Evolutionary conservation across 257 asterid species (phyloP).

Genomic region (Thymus quinquecostatus): DNA sequence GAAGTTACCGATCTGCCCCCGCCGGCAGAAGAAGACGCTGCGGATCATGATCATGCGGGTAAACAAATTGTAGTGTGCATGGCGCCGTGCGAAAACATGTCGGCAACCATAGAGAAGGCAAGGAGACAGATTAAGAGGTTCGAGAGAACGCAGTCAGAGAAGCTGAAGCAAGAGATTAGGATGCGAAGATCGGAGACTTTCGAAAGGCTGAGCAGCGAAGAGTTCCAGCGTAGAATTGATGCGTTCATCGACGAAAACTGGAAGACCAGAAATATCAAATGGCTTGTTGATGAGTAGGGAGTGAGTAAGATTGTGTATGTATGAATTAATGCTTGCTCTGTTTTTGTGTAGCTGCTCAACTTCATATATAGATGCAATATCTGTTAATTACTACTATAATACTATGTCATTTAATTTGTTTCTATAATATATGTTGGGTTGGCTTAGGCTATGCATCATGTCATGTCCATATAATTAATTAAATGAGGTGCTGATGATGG

Average conservation of each 20-base stretch:
- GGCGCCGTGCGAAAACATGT: conserved; percentile 45
- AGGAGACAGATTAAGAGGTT: conserved; percentile 58
- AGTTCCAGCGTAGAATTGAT: conserved; percentile 71
- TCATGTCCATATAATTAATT: too few relatives aligned
- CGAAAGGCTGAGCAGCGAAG: conserved; percentile 71
- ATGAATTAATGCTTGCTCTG: conserved; percentile 13
- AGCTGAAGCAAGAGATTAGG: conserved; percentile 55
- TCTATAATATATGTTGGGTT: too few relatives aligned
- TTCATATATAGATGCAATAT: not conserved
- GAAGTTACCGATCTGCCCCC: not conserved
- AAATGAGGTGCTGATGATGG: too few relatives aligned
- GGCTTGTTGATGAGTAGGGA: conserved; percentile 9
- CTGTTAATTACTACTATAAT: too few relatives aligned
- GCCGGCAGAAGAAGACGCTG: not conserved
- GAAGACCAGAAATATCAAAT: conserved; percentile 33
- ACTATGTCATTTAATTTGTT: too few relatives aligned
- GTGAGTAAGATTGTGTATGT: not conserved
- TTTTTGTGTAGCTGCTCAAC: conserved; percentile 32
- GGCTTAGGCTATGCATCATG: too few relatives aligned
- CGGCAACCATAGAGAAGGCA: conserved; percentile 60
- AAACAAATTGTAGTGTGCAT: conserved; percentile 48
- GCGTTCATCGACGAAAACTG: conserved; percentile 62
- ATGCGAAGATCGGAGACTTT: conserved; percentile 70
- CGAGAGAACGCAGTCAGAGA: conserved; percentile 80
- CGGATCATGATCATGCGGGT: conserved; percentile 20